phyloP scores from a whole-genome alignment of 495 filamentous ascomycete genomes.

The Clohesyomyces aquaticus region DNA sequence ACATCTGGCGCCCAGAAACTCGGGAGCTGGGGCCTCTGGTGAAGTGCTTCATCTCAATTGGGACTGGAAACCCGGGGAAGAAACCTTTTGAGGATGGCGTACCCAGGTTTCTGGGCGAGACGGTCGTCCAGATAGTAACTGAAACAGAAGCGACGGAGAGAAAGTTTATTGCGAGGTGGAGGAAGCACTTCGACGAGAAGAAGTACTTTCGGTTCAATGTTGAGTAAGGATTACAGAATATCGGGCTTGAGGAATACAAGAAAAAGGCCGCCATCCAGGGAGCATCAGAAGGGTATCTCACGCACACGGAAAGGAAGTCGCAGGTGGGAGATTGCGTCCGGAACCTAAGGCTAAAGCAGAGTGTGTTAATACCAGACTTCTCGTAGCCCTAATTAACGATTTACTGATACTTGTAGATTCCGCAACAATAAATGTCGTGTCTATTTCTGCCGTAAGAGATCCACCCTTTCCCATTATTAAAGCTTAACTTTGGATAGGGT shows the following conservation, averaged over 20 bases:
- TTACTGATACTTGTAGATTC: not conserved
- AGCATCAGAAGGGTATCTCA: slow-evolving; percentile 17
- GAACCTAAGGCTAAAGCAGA: slow-evolving; percentile 41
- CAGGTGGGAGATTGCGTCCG: slow-evolving; percentile 12
- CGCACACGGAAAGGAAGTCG: slow-evolving; percentile 22
- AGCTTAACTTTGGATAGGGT: not conserved
- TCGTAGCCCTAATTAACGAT: not conserved
- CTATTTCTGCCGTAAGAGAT: not conserved
- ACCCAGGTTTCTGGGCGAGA: not conserved
- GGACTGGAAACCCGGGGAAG: slow-evolving; percentile 22
- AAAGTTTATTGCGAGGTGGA: slow-evolving; percentile 7
- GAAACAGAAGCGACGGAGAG: slow-evolving; percentile 23
- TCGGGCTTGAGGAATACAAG: slow-evolving; percentile 15
- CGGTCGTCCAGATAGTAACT: not conserved
- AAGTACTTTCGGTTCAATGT: slow-evolving; percentile 37
- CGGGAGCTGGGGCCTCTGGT: slow-evolving; percentile 45
- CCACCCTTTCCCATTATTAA: not conserved
- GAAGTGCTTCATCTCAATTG: slow-evolving; percentile 49
- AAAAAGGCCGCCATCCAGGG: slow-evolving; percentile 4
- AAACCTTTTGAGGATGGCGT: slow-evolving; percentile 17
- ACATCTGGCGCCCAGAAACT: slow-evolving; percentile 41
- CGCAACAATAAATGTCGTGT: not conserved
- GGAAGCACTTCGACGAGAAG: not conserved
- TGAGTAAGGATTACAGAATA: slow-evolving; percentile 30
- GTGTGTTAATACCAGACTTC: slow-evolving; percentile 31